phyloP scores from a whole-genome alignment of 2,329 filamentous ascomycete genomes.

The Pseudonectria foliicola region DNA sequence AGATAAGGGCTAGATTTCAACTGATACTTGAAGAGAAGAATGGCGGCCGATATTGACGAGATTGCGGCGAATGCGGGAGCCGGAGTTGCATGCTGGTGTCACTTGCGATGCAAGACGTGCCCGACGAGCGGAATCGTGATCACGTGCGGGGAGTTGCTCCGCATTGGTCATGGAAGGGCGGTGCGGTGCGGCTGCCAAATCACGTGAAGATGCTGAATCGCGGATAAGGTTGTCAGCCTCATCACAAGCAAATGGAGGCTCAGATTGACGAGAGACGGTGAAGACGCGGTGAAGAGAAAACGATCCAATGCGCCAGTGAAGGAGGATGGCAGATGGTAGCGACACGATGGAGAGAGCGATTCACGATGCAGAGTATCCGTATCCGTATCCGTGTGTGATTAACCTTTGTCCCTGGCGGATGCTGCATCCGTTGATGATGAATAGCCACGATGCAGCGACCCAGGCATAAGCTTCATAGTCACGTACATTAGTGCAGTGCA shows the following conservation, averaged over 20 bases:
- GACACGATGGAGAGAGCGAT: no score
- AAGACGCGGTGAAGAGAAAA: no score
- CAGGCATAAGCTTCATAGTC: no score
- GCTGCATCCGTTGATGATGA: no score
- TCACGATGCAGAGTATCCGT: no score
- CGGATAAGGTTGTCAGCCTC: constrained; percentile 4
- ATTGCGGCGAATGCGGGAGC: constrained; percentile 11
- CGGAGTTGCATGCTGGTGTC: constrained; percentile 12
- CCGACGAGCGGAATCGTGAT: constrained; percentile 13
- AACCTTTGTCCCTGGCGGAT: no score
- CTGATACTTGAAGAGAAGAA: constrained; percentile 33
- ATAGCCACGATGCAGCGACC: no score
- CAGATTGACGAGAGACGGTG: constrained; percentile 1
- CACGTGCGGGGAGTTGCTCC: constrained; percentile 20
- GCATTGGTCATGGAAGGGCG: constrained; percentile 12
- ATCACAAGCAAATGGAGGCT: constrained; percentile 1
- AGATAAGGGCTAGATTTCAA: constrained; percentile 31
- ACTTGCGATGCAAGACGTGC: constrained; percentile 15
- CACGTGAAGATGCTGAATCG: constrained; percentile 13
- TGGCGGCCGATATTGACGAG: constrained; percentile 29
- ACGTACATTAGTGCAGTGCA: no score
- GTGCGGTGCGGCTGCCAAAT: constrained; percentile 10
- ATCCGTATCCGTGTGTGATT: no score
- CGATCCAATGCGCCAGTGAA: no score
- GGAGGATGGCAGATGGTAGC: no score